A percentile compares a stretch with the other conserved stretches of the same genome.
These are phyloP conservation scores for Borovskyia barvae DNA, from an alignment of 208 protist species.

Conservation along the genomic window DNA sequence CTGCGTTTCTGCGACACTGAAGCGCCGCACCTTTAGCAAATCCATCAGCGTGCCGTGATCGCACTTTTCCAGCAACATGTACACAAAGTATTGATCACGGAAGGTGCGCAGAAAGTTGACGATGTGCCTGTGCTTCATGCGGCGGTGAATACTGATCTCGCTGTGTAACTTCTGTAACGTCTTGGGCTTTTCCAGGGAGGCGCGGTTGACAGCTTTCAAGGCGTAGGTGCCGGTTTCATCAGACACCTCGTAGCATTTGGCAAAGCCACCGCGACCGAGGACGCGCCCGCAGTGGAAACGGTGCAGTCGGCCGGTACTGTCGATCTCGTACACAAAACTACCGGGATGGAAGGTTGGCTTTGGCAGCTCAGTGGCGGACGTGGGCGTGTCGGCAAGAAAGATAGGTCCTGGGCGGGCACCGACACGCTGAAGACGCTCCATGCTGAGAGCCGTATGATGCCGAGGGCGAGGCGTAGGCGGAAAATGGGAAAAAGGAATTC, in stretches of 20 bases:
- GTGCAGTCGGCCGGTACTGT: constrained; percentile 38
- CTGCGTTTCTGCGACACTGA: constrained; percentile 92
- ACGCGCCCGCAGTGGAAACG: constrained; percentile 56
- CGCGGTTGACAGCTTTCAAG: constrained; percentile 94
- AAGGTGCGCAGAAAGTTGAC: constrained; percentile 97
- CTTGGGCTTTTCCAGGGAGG: constrained; percentile 90
- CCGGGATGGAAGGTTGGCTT: constrained; percentile 50
- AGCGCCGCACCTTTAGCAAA: constrained; percentile 88
- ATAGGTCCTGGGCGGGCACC: constrained; percentile 7
- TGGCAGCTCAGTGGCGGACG: constrained; percentile 22
- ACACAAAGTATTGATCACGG: constrained; percentile 96
- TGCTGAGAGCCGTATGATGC: no score
- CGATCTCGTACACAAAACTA: constrained; percentile 55
- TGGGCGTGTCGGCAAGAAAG: background rate
- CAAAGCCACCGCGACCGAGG: constrained; percentile 95
- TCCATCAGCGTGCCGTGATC: constrained; percentile 96
- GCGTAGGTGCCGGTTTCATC: constrained; percentile 88
- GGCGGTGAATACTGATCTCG: constrained; percentile 98
- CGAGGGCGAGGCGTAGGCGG: no score
- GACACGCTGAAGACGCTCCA: constrained; percentile 16
- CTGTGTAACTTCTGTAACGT: constrained; percentile 94
- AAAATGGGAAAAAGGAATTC: background rate
- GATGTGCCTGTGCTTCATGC: constrained; percentile 95
- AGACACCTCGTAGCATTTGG: constrained; percentile 95
- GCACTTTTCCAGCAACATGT: constrained; percentile 99